Evolutionary conservation across 768 basidiomycete genomes (phyloP).

Genomic region (Termitomyces sp.): DNA sequence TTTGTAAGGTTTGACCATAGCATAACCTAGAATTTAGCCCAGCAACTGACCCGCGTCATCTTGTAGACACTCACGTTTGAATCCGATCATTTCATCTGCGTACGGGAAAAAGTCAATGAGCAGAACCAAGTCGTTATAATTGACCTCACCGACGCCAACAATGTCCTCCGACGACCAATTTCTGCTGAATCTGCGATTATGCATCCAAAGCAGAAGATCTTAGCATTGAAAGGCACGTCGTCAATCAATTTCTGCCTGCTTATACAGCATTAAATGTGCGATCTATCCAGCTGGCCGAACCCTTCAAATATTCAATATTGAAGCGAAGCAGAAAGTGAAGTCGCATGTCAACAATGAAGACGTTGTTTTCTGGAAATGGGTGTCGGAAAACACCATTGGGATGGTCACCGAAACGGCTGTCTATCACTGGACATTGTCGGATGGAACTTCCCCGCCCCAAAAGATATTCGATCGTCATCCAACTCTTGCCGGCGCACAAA

Average conservation of each 20-base stretch:
- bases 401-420: slow-evolving; percentile 94
- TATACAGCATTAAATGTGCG: slow-evolving; percentile 10
- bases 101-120: slow-evolving; percentile 92
- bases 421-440: slow-evolving; percentile 82
- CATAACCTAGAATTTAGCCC: neutral
- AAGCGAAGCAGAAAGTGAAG: slow-evolving; percentile 96
- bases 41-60: slow-evolving; percentile 1
- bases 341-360: slow-evolving; percentile 93
- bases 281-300: slow-evolving; percentile 79
- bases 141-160: slow-evolving; percentile 95
- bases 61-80: slow-evolving; percentile 86
- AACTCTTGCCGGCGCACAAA: slow-evolving; percentile 90
- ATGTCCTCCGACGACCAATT: slow-evolving; percentile 93
- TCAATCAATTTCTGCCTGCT: neutral
- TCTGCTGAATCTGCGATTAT: slow-evolving; percentile 99
- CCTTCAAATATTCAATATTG: slow-evolving; percentile 97
- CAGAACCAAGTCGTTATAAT: slow-evolving; percentile 99
- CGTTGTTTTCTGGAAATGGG: slow-evolving; percentile 98
- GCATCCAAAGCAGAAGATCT: slow-evolving; percentile 95
- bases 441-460: slow-evolving; percentile 73
- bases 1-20: slow-evolving; percentile 25
- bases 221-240: slow-evolving; percentile 84
- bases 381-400: slow-evolving; percentile 85
- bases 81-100: slow-evolving; percentile 97
- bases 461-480: slow-evolving; percentile 97